Base-by-base conservation (phyloP, 1,284 basidiomycete genomes). In the Pterula multifida region DNA sequence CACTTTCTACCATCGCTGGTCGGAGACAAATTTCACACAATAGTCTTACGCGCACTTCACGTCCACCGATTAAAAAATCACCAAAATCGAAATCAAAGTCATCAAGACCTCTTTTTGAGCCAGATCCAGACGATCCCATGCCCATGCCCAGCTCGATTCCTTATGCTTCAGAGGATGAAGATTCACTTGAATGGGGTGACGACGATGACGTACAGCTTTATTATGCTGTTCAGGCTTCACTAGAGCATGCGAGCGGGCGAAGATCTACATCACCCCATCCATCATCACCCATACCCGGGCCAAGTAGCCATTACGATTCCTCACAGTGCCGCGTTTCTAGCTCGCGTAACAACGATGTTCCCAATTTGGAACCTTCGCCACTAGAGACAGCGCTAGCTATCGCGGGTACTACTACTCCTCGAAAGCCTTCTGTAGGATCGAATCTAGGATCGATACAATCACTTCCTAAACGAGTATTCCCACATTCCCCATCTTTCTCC, bases 361-460 rank as follows among this genome's bases (percentile, higher is more conserved):
- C 69, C 26, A 63, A 73, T 24, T 67, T 70, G 19, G 67, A 72
- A 19, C 75, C 75, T 4, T 77, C 69, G 26, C 69, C 79, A 21
- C 63, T 86, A 21, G 77, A 78, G 55, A 83, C 80, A 1, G 78
- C 74, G 1, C 62, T 86, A 25, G 71, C 80, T 9, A 77, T 85
- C 42, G 84, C 74, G 3, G 77, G 76, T 50, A 70, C 79, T 11
- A 70, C 79, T 11, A 69, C 68, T 9, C 68, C 69, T 21, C 61
- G 63, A 23, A 68, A 63, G 22, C 59, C 57, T 9, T 42, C 39
- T 42, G 9, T 42, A 9, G 9, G 19, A 17, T 9, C 9, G 4
- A 42, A 19, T 42, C 39, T 17, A 4, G 39, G 39, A 9, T 6
- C 9, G 9, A 9, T 22, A n/a, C 39, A 42, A 42, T 17, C 39